These are phyloP conservation scores for Thalassiosira delicatula DNA, from an alignment of 352 stramenopile genomes.

Conservation along the genomic window DNA sequence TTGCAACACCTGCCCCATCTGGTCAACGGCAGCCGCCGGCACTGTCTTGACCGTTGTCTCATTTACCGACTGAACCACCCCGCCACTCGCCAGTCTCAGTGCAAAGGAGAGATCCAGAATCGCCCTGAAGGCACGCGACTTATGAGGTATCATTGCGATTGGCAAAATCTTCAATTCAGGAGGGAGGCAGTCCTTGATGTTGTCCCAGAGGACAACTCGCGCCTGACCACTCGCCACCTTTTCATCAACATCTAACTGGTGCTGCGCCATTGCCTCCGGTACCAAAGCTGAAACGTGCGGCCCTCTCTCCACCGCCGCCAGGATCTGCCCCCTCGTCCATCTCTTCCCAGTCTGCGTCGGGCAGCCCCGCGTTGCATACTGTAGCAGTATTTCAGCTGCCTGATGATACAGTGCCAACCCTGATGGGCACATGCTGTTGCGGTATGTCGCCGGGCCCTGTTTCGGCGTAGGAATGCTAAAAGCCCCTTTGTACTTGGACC, in stretches of 20 bases:
- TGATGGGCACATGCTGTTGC: conserved; percentile 17
- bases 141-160: conserved; percentile 41
- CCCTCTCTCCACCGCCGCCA: not conserved
- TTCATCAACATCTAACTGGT: conserved; percentile 2
- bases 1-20: conserved; percentile 12
- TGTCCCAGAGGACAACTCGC: conserved; percentile 4
- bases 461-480: not conserved
- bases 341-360: conserved; percentile 1
- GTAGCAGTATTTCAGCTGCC: conserved; percentile 1
- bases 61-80: not conserved
- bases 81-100: not conserved
- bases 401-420: conserved; percentile 1
- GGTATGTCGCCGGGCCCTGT: not conserved
- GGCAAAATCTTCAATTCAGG: conserved; percentile 32
- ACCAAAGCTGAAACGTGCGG: conserved; percentile 6
- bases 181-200: conserved; percentile 44
- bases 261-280: not conserved
- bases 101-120: conserved; percentile 45
- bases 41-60: conserved; percentile 11
- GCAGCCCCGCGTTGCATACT: conserved; percentile 27
- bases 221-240: conserved; percentile 1
- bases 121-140: conserved; percentile 10
- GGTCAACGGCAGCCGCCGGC: conserved; percentile 13
- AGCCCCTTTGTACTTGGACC: not conserved
- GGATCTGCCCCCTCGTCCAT: conserved; percentile 21